These are phyloP conservation scores for Pythium dissotocum DNA, from an alignment of 352 stramenopile genomes.

Conservation along the genomic window DNA sequence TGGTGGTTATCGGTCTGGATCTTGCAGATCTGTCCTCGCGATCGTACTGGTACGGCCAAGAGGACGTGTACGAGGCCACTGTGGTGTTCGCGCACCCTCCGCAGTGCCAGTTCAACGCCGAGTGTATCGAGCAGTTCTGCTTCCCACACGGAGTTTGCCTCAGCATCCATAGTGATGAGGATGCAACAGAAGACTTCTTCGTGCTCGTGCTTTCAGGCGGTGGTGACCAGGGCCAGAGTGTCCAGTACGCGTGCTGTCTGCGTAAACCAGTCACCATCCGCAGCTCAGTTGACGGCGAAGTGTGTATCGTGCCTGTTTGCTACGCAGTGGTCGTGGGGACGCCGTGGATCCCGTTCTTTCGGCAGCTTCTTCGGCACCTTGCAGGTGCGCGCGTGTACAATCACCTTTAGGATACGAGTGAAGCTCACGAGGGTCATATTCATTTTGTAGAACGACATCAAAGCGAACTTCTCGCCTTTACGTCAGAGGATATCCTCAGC, in stretches of 20 bases:
- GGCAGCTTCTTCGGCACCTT: constrained; percentile 21
- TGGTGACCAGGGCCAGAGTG: constrained; percentile 31
- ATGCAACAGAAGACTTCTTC: constrained; percentile 22
- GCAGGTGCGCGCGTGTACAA: background rate
- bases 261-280: constrained; percentile 12
- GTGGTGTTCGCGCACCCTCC: constrained; percentile 67
- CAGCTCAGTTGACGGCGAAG: background rate
- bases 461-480: background rate
- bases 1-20: constrained; percentile 31
- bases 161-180: background rate
- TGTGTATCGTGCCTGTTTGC: constrained; percentile 16
- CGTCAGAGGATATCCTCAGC: constrained; percentile 6
- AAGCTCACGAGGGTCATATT: background rate
- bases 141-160: constrained; percentile 48
- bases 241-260: constrained; percentile 34
- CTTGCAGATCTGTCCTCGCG: constrained; percentile 18
- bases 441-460: constrained; percentile 16
- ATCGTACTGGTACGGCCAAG: constrained; percentile 18
- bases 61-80: constrained; percentile 54
- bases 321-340: constrained; percentile 26
- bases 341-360: constrained; percentile 26
- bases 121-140: constrained; percentile 77
- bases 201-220: constrained; percentile 29
- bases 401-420: too few species aligned
- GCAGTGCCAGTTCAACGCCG: constrained; percentile 61